phyloP scores from a whole-genome alignment of 352 stramenopile genomes.

The Globisporangium sylvaticum region DNA sequence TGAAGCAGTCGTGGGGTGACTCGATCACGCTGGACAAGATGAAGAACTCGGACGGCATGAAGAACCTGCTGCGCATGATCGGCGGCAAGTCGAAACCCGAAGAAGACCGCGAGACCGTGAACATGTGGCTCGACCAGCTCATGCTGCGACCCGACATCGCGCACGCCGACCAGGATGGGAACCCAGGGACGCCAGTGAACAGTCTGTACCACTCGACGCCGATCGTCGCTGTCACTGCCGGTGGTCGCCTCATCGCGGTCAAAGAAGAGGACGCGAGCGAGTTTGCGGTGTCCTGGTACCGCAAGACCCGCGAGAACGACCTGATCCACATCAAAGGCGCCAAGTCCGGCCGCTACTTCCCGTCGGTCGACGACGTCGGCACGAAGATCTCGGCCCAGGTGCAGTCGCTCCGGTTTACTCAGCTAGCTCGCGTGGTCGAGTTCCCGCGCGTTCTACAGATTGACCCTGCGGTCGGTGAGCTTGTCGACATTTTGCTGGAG shows the following conservation, averaged over 20 bases:
- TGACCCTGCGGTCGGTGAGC: constrained; percentile 60
- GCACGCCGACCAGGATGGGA: constrained; percentile 8
- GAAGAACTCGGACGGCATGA: constrained; percentile 60
- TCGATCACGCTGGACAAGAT: constrained; percentile 58
- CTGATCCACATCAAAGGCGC: constrained; percentile 67
- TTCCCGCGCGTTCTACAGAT: constrained; percentile 40
- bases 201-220: constrained; percentile 44
- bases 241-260: constrained; percentile 45
- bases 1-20: constrained; percentile 28
- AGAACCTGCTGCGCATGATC: constrained; percentile 77
- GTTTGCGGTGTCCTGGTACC: constrained; percentile 67
- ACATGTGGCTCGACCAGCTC: constrained; percentile 56
- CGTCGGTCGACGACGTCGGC: constrained; percentile 70
- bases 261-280: constrained; percentile 59
- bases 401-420: constrained; percentile 58
- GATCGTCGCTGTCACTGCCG: constrained; percentile 48
- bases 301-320: constrained; percentile 48
- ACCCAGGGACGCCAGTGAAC: constrained; percentile 4
- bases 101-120: constrained; percentile 57
- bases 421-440: constrained; percentile 55
- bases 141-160: constrained; percentile 40
- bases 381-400: constrained; percentile 53
- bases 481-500: constrained; percentile 70
- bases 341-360: constrained; percentile 48
- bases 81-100: constrained; percentile 49